Evolutionary conservation across 2,329 filamentous ascomycete genomes (phyloP).

Genomic region (Aspergillus amoenus): DNA sequence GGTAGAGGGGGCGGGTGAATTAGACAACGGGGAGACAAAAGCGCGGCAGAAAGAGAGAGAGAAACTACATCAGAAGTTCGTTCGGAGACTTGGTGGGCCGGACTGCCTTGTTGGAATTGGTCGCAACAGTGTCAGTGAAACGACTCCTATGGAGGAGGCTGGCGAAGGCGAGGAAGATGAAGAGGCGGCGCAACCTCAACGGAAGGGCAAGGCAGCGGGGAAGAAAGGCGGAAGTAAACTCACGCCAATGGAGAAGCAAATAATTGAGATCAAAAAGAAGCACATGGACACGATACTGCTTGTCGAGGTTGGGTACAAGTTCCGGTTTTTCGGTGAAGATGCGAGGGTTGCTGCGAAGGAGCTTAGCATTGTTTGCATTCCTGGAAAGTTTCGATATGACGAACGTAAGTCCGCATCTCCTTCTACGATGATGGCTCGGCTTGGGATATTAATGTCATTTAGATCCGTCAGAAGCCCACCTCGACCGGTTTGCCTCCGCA

Average conservation of each 20-base stretch:
- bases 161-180: constrained; percentile 59
- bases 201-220: constrained; percentile 48
- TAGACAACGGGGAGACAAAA: constrained; percentile 50
- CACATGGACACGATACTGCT: constrained; percentile 88
- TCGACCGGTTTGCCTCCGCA: constrained; percentile 89
- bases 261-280: constrained; percentile 89
- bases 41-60: constrained; percentile 61
- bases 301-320: constrained; percentile 97
- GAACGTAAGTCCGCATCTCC: constrained; percentile 61
- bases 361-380: constrained; percentile 92
- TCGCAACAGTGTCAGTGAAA: constrained; percentile 57
- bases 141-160: constrained; percentile 55
- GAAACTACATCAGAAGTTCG: constrained; percentile 77
- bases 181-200: constrained; percentile 46
- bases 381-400: constrained; percentile 90
- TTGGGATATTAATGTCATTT: constrained; percentile 26
- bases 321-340: constrained; percentile 95
- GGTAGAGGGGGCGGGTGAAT: constrained; percentile 31
- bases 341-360: constrained; percentile 85
- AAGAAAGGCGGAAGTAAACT: constrained; percentile 82
- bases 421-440: background rate
- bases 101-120: constrained; percentile 73
- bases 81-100: constrained; percentile 83
- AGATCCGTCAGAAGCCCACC: constrained; percentile 84
- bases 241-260: constrained; percentile 91